Evolutionary conservation across 768 basidiomycete species (phyloP).

Genomic region (Podaxis sp.): DNA sequence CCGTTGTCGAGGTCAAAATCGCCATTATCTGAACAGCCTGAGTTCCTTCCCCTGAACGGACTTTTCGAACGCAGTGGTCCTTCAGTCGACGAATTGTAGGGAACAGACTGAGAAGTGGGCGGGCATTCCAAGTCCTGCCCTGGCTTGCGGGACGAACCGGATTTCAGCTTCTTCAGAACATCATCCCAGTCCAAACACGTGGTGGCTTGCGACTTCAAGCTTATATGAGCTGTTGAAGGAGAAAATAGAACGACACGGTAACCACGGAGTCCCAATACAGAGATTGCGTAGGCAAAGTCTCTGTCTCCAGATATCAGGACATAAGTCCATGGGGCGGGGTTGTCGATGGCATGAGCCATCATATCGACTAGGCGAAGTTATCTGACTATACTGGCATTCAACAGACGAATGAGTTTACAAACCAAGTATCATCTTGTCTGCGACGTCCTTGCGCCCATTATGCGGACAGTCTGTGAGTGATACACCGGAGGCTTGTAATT

Average conservation of each 20-base stretch:
- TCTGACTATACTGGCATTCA: not conserved
- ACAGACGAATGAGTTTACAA: conserved; percentile 1
- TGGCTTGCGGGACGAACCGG: not conserved
- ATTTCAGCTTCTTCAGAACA: not conserved
- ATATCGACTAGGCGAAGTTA: conserved; percentile 49
- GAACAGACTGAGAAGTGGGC: not conserved
- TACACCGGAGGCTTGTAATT: conserved; percentile 27
- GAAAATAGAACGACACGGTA: conserved; percentile 51
- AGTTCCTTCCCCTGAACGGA: not conserved
- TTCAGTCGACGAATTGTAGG: not conserved
- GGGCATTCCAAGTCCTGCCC: not conserved
- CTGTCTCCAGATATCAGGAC: conserved; percentile 64
- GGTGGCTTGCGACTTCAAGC: conserved; percentile 52
- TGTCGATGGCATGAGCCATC: conserved; percentile 63
- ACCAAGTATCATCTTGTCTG: conserved; percentile 28
- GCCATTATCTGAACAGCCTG: not conserved
- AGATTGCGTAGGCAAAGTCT: conserved; percentile 63
- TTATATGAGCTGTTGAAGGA: conserved; percentile 34
- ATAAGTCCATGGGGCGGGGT: conserved; percentile 41
- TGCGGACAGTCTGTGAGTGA: conserved; percentile 27
- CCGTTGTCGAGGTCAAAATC: not conserved
- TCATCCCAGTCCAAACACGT: conserved; percentile 40
- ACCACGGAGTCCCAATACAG: conserved; percentile 47
- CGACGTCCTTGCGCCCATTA: conserved; percentile 22
- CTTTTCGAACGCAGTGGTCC: not conserved